Conservation (phyloP, 2,329 filamentous ascomycete genomes). For the Beauveria caledonica region DNA sequence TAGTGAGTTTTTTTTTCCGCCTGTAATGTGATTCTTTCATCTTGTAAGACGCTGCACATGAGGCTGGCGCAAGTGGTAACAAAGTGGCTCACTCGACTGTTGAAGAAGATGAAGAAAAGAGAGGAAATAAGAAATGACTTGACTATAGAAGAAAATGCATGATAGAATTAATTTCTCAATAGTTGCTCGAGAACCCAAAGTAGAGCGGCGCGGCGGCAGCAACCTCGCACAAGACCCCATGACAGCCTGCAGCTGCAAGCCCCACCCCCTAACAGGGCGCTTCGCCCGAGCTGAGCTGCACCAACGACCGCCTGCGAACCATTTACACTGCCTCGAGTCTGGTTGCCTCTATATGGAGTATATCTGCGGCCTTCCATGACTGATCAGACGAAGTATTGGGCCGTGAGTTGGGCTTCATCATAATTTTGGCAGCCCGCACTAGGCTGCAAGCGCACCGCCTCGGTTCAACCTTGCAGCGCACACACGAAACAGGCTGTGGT, state of each 20-base stretch:
- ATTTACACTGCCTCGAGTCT: neutral
- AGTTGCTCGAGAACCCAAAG: too few relatives aligned
- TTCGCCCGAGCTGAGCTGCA: neutral
- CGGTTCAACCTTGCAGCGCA: neutral
- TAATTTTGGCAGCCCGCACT: neutral
- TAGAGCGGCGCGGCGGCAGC: too few relatives aligned
- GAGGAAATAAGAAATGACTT: too few relatives aligned
- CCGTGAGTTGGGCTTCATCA: neutral
- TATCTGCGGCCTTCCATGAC: neutral
- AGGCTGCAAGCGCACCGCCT: neutral
- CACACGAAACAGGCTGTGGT: neutral
- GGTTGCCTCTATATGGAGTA: neutral
- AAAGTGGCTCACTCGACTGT: too few relatives aligned
- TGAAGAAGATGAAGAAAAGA: too few relatives aligned
- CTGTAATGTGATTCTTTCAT: too few relatives aligned
- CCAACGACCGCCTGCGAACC: neutral
- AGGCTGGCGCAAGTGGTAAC: too few relatives aligned
- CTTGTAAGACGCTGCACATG: too few relatives aligned
- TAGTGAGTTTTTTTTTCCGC: too few relatives aligned
- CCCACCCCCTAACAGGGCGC: neutral
- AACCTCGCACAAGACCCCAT: neutral
- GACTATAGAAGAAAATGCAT: too few relatives aligned
- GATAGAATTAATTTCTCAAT: too few relatives aligned
- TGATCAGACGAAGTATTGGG: neutral
- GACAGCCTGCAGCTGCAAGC: slow-evolving; percentile 3